Base-by-base conservation (phyloP, 108 stramenopile genomes). In the Cyclotella sp. region DNA sequence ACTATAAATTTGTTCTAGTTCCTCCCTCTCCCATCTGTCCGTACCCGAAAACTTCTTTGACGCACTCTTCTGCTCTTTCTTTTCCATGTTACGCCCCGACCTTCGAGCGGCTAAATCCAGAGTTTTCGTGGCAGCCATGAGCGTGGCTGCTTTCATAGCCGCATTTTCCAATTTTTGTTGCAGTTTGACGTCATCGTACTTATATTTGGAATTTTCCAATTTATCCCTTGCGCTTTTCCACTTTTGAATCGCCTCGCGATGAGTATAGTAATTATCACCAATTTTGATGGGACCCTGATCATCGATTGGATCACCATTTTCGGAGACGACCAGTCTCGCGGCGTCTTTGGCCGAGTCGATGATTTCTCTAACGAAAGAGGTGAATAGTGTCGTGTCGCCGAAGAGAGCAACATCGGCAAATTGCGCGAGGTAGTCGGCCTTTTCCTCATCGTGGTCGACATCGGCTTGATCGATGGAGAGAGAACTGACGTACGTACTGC, bases 391-490 rank as follows among this genome's bases (percentile, higher is more conserved):
- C 10, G 55, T 52, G 5, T 76, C 67, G 0, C 59, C 67, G 30
- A 68, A 76, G 19, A 68, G 54, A 12, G 65, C 58, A 19, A 65
- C 75, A 41, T 76, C 75, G 29, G 59, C 43, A 22, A 76, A 68
- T 62, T 68, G 68, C 34, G 52, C 14, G 13, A 76, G 75, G 49
- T 61, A 61, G 47, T 58, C 67, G 29, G 68, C 29, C 30, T 61
- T 12, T 39, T 39, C 60, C 34, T 61, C 60, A 8, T 15, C 34
- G 60, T 61, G 34, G 34, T 14, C 34, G 15, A 34, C 3, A 13
- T 61, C 60, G 34, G 6, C 34, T 5, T 34, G 34, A 39, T 61
- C 60, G 15, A 5, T 61, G 30, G 19, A 13, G 15, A 61, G 60
- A 16, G 60, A 39, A 34, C 30, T 39, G 12, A 15, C 12, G 60